phyloP scores from a whole-genome alignment of 306 rosid species.

The Rosa chinensis region DNA sequence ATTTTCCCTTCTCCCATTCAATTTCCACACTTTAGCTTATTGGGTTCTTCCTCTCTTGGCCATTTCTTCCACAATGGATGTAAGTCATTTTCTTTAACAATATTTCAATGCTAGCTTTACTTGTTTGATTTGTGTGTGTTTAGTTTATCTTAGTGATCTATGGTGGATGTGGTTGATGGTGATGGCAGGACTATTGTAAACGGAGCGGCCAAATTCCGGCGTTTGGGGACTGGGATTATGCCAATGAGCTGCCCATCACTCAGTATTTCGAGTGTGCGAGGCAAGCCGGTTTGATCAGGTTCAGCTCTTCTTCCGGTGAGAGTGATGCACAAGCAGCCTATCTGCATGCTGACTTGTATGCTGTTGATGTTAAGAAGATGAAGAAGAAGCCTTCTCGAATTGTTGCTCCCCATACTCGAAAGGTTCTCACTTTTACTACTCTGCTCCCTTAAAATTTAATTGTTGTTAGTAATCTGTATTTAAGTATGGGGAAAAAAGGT shows the following conservation, averaged over 20 bases:
- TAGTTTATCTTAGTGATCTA: background rate
- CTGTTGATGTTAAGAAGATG: conserved; percentile 40
- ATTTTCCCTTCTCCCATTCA: background rate
- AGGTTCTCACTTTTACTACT: conserved; percentile 35
- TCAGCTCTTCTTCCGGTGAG: conserved; percentile 80
- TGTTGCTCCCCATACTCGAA: conserved; percentile 30
- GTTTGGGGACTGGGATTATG: conserved; percentile 90
- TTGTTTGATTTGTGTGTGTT: background rate
- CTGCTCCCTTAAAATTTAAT: background rate
- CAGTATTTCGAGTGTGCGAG: conserved; percentile 88
- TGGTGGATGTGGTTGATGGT: background rate
- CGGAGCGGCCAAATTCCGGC: conserved; percentile 84
- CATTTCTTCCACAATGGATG: conserved; percentile 21
- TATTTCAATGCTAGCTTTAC: background rate
- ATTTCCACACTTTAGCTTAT: background rate
- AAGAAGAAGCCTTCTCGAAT: conserved; percentile 28
- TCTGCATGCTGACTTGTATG: conserved; percentile 45
- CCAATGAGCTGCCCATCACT: conserved; percentile 79
- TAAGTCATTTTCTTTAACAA: background rate
- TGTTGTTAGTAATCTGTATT: background rate
- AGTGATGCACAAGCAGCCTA: conserved; percentile 32
- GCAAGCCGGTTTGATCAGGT: conserved; percentile 79
- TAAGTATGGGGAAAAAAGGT: background rate
- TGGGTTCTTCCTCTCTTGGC: background rate
- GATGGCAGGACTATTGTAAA: conserved; percentile 35